Conservation (phyloP, 106 monocot species). For the Dioscorea alata region DNA sequence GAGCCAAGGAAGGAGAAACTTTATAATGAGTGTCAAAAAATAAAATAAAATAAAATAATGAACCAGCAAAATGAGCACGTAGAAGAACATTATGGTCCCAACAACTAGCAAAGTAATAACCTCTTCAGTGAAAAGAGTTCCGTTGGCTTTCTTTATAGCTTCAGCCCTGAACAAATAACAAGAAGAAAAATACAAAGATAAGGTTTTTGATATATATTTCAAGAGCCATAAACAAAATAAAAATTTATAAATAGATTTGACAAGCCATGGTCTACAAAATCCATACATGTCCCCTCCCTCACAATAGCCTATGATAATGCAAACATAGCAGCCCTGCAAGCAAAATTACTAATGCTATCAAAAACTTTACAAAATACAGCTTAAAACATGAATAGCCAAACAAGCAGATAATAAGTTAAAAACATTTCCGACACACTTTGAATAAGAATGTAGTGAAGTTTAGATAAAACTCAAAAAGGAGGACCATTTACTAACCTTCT, state of each 20-base stretch:
- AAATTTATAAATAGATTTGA: neutral
- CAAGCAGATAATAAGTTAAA: no score
- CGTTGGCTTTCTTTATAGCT: slow-evolving; percentile 86
- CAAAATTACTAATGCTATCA: slow-evolving; percentile 3
- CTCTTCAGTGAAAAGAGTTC: slow-evolving; percentile 84
- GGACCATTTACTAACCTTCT: slow-evolving; percentile 39
- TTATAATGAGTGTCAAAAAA: slow-evolving; percentile 2
- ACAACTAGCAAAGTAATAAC: slow-evolving; percentile 19
- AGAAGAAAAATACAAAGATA: no score
- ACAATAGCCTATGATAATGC: slow-evolving; percentile 94
- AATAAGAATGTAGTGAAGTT: no score
- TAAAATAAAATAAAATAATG: no score
- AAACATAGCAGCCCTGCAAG: slow-evolving; percentile 92
- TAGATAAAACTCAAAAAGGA: no score
- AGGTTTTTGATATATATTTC: no score
- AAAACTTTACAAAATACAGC: no score
- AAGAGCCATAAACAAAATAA: neutral
- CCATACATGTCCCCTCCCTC: slow-evolving; percentile 98
- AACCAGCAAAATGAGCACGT: neutral
- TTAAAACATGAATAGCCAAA: no score
- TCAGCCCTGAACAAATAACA: slow-evolving; percentile 53
- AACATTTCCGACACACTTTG: no score
- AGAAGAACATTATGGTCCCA: no score
- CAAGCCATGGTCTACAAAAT: neutral
- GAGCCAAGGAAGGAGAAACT: neutral